Evolutionary conservation across 805 yeast genomes (phyloP), one percentile per base, ranked within the genome.

Genomic region (Metschnikowia bowlesiae): DNA sequence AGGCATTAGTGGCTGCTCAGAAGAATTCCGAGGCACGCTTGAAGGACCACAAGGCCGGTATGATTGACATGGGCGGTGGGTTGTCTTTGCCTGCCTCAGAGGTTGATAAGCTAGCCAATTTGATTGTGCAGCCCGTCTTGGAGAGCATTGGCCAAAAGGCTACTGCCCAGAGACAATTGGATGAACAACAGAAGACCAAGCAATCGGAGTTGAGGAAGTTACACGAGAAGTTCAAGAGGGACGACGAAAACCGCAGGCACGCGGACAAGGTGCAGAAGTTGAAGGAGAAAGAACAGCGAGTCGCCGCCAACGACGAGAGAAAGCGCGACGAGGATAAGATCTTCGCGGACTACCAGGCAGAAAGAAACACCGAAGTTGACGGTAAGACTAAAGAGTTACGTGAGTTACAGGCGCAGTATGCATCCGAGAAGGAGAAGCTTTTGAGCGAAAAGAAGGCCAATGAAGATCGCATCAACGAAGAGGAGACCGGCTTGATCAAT

Each of bases 21-120:
- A 78, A 79, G 54, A 82, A 82, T 60, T 73, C 79, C 43, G 80
- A 79, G 45, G 82, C 80, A 63, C 78, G 92, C 61, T 62, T 78
- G 46, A 62, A 63, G 42, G 58, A 62, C 44, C 73, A 75, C 53
- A 82, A 83, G 55, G 80, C 84, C 65, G 77, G 77, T 36, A 60
- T 68, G 36, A 73, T 89, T 59, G 77, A 89, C 62, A 70, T 92
- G 54, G 99, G 99, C 53, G 96, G 96, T 54, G 98, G 97, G 2
- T 75, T 88, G 51, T 80, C 78, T 61, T 81, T 92, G 78, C 75
- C 87, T 37, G 85, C 79, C 52, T 78, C 74, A 18, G 97, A 91
- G 61, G 80, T 94, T 53, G 85, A 88, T 55, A 78, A 78, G 46
- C 80, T 92, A 72, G 98, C 99, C 18, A 71, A 82, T 53, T 78